Evolutionary conservation across 345 rosid species (phyloP).

Genomic region (Eucalyptus decipiens): DNA sequence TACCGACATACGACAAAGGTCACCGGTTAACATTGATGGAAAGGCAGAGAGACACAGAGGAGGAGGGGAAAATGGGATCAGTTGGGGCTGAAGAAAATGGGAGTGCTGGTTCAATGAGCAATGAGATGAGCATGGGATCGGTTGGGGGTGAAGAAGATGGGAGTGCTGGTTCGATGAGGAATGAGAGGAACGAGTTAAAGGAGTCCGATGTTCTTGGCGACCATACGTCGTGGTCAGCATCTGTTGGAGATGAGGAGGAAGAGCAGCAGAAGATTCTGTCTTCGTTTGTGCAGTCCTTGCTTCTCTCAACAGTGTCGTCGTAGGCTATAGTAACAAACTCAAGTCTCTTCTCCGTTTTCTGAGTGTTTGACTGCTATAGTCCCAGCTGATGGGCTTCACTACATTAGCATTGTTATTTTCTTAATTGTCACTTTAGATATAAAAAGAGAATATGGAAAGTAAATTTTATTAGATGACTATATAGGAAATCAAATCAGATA

Average conservation of each 20-base stretch:
- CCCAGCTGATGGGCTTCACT: background rate
- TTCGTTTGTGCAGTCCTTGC: conserved; percentile 74
- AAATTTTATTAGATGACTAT: background rate
- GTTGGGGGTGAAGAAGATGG: background rate
- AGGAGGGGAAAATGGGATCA: conserved; percentile 1
- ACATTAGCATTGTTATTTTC: background rate
- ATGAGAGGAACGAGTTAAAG: conserved; percentile 52
- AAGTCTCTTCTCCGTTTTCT: background rate
- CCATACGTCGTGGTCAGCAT: conserved; percentile 3
- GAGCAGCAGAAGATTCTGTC: conserved; percentile 23
- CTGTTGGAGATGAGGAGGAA: conserved; percentile 14
- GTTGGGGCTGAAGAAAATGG: conserved; percentile 48
- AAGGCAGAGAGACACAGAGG: background rate
- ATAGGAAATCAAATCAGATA: background rate
- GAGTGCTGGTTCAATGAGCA: conserved; percentile 5
- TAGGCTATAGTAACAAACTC: conserved; percentile 53
- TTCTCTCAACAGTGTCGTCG: conserved; percentile 75
- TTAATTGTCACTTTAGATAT: background rate
- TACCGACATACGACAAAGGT: background rate
- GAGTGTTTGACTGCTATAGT: background rate
- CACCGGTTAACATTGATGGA: background rate
- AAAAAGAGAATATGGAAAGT: background rate
- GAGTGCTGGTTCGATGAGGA: conserved; percentile 22
- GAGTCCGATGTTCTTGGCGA: conserved; percentile 22
- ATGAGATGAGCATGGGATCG: background rate